A percentile compares a stretch with the other conserved stretches of the same genome.
Conservation (phyloP, 139 green algal genomes). For the Spirogloea muscicola region DNA sequence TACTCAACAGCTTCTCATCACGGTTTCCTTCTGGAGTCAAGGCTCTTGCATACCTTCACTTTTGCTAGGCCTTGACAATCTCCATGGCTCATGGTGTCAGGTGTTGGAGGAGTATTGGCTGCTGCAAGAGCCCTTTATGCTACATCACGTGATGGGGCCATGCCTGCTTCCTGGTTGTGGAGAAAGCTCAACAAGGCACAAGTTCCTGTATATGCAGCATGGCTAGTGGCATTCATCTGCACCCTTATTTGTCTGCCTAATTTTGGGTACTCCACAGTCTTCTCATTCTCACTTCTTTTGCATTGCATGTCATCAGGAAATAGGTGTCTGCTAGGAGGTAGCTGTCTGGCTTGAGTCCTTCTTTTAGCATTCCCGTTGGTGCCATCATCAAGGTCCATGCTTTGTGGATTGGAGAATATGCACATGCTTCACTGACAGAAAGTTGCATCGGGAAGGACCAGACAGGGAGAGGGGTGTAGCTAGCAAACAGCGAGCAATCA, state of each 20-base stretch:
- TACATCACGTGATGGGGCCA: not conserved
- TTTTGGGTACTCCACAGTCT: constrained; percentile 1
- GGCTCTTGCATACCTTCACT: not conserved
- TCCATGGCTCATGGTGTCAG: not conserved
- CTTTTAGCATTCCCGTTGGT: not conserved
- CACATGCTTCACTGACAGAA: not conserved
- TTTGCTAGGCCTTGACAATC: not conserved
- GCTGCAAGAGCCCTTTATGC: constrained; percentile 19
- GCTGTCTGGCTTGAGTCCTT: not conserved
- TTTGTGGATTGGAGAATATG: not conserved
- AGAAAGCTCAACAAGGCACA: not conserved
- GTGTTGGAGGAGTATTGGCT: constrained; percentile 2
- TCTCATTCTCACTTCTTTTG: not conserved
- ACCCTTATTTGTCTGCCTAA: not conserved
- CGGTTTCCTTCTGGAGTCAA: not conserved
- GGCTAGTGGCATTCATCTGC: constrained; percentile 12
- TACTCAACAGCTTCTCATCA: not conserved
- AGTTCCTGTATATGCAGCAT: constrained; percentile 16
- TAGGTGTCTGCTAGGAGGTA: not conserved
- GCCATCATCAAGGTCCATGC: not conserved
- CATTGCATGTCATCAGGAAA: not conserved
- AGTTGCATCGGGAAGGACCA: not conserved
- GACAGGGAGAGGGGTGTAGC: not conserved
- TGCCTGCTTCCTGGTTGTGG: constrained; percentile 19
- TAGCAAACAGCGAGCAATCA: not conserved